These are phyloP conservation scores for Apiosordaria backusii DNA, from an alignment of 495 filamentous ascomycete genomes.

Conservation along the genomic window DNA sequence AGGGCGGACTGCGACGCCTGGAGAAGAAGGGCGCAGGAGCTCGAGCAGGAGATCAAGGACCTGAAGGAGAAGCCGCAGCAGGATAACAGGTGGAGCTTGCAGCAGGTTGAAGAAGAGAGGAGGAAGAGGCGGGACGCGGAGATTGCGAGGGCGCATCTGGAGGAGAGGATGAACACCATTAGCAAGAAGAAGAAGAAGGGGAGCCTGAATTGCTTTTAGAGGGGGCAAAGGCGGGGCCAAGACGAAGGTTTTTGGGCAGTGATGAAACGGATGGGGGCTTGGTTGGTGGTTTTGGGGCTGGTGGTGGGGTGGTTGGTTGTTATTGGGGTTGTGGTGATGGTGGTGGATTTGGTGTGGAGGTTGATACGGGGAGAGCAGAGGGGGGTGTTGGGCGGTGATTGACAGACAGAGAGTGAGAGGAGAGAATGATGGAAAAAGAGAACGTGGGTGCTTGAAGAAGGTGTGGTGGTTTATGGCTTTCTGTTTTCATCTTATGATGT, in stretches of 20 bases:
- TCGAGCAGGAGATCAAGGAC: slow-evolving; percentile 74
- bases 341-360: not conserved
- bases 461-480: not conserved
- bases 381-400: not conserved
- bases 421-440: slow-evolving; percentile 5
- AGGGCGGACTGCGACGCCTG: slow-evolving; percentile 86
- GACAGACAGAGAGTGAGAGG: not conserved
- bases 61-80: slow-evolving; percentile 49
- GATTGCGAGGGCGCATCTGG: slow-evolving; percentile 77
- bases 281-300: slow-evolving; percentile 4
- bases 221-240: slow-evolving; percentile 10
- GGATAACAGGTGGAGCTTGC: slow-evolving; percentile 75
- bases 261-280: not conserved
- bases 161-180: slow-evolving; percentile 91
- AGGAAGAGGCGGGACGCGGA: slow-evolving; percentile 84
- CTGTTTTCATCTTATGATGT: not conserved
- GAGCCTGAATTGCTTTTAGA: slow-evolving; percentile 92
- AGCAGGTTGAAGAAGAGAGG: slow-evolving; percentile 91
- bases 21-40: slow-evolving; percentile 72
- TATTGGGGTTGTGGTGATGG: not conserved
- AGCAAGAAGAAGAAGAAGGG: slow-evolving; percentile 96
- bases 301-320: not conserved
- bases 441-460: not conserved
- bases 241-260: not conserved
- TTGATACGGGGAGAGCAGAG: not conserved